phyloP scores from a whole-genome alignment of 2,329 filamentous ascomycete species.

The Orbilia oligospora region DNA sequence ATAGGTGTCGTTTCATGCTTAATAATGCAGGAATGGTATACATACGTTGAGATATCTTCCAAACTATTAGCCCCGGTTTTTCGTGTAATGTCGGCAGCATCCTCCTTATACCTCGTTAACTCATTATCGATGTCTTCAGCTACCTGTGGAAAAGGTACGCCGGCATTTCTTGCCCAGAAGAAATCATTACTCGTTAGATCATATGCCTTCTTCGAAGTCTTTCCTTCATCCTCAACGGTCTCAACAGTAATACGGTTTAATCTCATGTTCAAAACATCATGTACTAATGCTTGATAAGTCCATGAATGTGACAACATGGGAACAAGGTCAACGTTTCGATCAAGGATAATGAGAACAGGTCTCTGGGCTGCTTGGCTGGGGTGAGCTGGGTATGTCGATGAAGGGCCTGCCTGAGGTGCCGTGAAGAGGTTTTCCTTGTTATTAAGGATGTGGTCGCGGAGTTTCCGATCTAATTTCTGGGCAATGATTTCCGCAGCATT shows the following conservation, averaged over 20 bases:
- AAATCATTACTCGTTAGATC: constrained; percentile 92
- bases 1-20: constrained; percentile 43
- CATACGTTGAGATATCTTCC: constrained; percentile 78
- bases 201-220: constrained; percentile 84
- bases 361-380: constrained; percentile 78
- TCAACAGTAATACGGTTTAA: constrained; percentile 96
- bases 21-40: background rate
- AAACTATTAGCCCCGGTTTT: constrained; percentile 94
- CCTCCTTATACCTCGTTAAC: constrained; percentile 93
- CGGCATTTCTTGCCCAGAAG: constrained; percentile 95
- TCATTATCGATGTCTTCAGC: constrained; percentile 96
- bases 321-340: constrained; percentile 94
- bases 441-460: constrained; percentile 95
- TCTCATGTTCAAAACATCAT: constrained; percentile 82
- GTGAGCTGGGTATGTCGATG: constrained; percentile 72
- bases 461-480: constrained; percentile 92
- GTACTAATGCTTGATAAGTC: constrained; percentile 72
- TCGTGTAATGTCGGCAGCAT: constrained; percentile 92
- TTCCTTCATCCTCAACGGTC: constrained; percentile 82
- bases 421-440: constrained; percentile 94
- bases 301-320: constrained; percentile 99
- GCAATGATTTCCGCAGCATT: constrained; percentile 95
- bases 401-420: constrained; percentile 65
- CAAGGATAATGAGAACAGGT: constrained; percentile 91
- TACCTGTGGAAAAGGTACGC: constrained; percentile 91